Evolutionary conservation across 208 protist species (phyloP).

Genomic region (Trypanosoma vivax): DNA sequence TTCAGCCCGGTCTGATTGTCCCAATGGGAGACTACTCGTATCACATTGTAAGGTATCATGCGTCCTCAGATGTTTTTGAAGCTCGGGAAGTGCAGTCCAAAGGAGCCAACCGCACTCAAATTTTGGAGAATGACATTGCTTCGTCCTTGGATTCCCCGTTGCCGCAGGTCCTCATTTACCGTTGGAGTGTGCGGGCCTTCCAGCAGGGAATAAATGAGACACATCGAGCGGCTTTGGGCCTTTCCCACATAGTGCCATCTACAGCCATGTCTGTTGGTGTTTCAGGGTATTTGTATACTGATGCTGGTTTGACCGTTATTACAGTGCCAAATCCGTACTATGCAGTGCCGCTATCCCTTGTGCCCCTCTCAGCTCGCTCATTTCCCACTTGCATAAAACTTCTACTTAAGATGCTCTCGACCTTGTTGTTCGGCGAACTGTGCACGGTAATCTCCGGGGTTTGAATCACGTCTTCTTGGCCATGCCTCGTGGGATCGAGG

Average conservation of each 20-base stretch:
- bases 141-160: neutral
- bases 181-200: conserved; percentile 42
- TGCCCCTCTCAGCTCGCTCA: conserved; percentile 40
- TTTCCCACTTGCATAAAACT: conserved; percentile 52
- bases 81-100: conserved; percentile 26
- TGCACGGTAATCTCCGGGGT: conserved; percentile 52
- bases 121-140: neutral
- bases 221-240: conserved; percentile 53
- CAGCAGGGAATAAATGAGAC: conserved; percentile 38
- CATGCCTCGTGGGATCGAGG: neutral
- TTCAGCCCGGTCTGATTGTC: conserved; percentile 37
- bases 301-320: conserved; percentile 60
- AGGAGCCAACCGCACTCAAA: neutral
- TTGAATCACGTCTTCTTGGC: conserved; percentile 62
- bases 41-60: conserved; percentile 39
- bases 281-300: conserved; percentile 35
- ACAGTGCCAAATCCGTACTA: conserved; percentile 33
- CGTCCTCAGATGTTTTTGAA: conserved; percentile 72
- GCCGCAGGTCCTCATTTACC: conserved; percentile 47
- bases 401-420: conserved; percentile 45
- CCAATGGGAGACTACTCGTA: conserved; percentile 30
- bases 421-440: conserved; percentile 60
- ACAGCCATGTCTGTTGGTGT: conserved; percentile 35
- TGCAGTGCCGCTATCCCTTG: conserved; percentile 42
- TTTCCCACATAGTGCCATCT: conserved; percentile 20